Base-by-base conservation (phyloP, 257 asterid species). In the Lycium barbarum region DNA sequence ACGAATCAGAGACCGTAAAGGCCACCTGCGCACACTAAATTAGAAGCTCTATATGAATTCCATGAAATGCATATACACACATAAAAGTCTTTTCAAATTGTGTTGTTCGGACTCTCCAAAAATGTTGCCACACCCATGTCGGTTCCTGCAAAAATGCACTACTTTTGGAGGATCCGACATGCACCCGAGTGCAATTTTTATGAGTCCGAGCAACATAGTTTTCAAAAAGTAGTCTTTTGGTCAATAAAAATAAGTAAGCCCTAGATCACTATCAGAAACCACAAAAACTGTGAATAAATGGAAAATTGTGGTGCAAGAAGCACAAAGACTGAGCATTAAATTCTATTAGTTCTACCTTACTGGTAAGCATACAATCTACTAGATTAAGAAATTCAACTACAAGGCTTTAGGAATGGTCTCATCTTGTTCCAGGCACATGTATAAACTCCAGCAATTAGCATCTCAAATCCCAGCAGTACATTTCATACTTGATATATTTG, bases 31-130 rank as follows among this genome's bases (percentile, higher is more conserved):
- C 13, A 20, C 80, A 36, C 65, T 33, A 67, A 53, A 82, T 33
- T 40, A 38, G 10, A 65, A 45, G 63, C 85, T 83, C 33, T 15
- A 17, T 26, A 26, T 78, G 47, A 78, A 78, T 14, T 22, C 47
- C 82, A 26, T 53, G 65, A 53, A 78, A 53, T 78, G 82, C 65
- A 74, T 47, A 45, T 3, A 45, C n/a, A 47, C 81, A 7, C 63
- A 51, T 22, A 26, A 76, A 26, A 3, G 13, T 51, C 9, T 78
- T 14, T 26, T 70, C 79, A 15, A 7, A 38, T 53, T 38, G 20
- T 7, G 14, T 70, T 70, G 54, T 26, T 70, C 26, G 22, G 14
- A 70, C 47, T 9, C 8, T 38, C 33, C 54, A 70, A 70, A 70
- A 70, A 70, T 38, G 54, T 70, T 40, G 78, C 54, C 0, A 53